These are phyloP conservation scores for Coffea humblotiana DNA, from an alignment of 305 asterid genomes.

Conservation along the genomic window DNA sequence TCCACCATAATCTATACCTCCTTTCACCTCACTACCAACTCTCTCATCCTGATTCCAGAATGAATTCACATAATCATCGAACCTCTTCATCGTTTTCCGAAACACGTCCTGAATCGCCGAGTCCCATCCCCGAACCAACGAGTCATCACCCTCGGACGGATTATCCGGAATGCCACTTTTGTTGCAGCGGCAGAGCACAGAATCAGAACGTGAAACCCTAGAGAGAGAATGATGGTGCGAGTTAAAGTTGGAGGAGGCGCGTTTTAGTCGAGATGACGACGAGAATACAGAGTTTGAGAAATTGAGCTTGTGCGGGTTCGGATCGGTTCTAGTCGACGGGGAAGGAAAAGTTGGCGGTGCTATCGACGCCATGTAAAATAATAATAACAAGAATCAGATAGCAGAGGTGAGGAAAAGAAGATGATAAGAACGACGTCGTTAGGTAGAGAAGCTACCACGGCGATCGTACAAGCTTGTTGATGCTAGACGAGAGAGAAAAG, in stretches of 20 bases:
- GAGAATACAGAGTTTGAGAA: conserved; percentile 35
- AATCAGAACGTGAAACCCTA: conserved; percentile 47
- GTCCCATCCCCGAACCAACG: conserved; percentile 58
- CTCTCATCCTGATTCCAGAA: conserved; percentile 30
- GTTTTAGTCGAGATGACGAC: conserved; percentile 30
- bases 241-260: conserved; percentile 34
- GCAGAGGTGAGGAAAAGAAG: background rate
- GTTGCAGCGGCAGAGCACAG: conserved; percentile 41
- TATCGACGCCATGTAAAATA: conserved; percentile 60
- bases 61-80: conserved; percentile 52
- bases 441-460: background rate
- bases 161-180: conserved; percentile 38
- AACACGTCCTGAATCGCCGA: conserved; percentile 59
- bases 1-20: conserved; percentile 27
- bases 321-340: conserved; percentile 40
- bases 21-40: conserved; percentile 17
- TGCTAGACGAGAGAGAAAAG: background rate
- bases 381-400: background rate
- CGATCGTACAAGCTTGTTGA: background rate
- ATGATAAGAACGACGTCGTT: background rate
- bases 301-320: conserved; percentile 36
- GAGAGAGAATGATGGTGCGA: conserved; percentile 23
- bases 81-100: conserved; percentile 52
- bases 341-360: conserved; percentile 50
- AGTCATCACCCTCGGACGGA: conserved; percentile 24